These are phyloP conservation scores for Xerocomus potaroensis DNA, from an alignment of 768 basidiomycete species.

Conservation along the genomic window DNA sequence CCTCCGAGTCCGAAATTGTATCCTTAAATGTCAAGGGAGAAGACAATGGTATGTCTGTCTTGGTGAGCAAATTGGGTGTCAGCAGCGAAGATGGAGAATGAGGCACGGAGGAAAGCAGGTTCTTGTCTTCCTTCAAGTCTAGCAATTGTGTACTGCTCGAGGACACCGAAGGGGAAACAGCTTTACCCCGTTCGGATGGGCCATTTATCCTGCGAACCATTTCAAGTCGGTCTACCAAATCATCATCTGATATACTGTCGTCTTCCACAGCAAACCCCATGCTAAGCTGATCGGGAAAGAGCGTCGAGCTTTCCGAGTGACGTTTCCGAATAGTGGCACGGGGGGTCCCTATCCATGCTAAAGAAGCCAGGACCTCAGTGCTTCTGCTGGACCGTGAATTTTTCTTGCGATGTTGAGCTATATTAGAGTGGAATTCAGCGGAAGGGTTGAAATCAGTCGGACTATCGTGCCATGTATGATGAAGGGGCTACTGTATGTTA, in stretches of 20 bases:
- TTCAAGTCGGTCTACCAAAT: slow-evolving; percentile 45
- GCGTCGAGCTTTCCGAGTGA: background rate
- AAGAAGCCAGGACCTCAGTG: slow-evolving; percentile 30
- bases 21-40: slow-evolving; percentile 6
- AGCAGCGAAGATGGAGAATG: background rate
- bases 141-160: background rate
- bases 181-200: background rate
- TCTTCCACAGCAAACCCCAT: slow-evolving; percentile 49
- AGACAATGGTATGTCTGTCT: background rate
- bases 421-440: background rate
- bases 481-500: slow-evolving; percentile 25
- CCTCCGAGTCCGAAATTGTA: slow-evolving; percentile 14
- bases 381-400: slow-evolving; percentile 8
- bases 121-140: background rate
- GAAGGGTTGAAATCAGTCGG: slow-evolving; percentile 15
- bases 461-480: slow-evolving; percentile 29
- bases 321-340: background rate
- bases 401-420: background rate
- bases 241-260: slow-evolving; percentile 47
- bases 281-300: slow-evolving; percentile 7
- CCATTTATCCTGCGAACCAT: slow-evolving; percentile 32
- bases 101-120: background rate
- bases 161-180: background rate
- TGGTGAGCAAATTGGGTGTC: background rate
- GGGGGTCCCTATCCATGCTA: slow-evolving; percentile 29